A percentile compares a stretch with the other conserved stretches of the same genome.
Conservation (phyloP, 2,329 filamentous ascomycete genomes). For the Fusarium burgessii region DNA sequence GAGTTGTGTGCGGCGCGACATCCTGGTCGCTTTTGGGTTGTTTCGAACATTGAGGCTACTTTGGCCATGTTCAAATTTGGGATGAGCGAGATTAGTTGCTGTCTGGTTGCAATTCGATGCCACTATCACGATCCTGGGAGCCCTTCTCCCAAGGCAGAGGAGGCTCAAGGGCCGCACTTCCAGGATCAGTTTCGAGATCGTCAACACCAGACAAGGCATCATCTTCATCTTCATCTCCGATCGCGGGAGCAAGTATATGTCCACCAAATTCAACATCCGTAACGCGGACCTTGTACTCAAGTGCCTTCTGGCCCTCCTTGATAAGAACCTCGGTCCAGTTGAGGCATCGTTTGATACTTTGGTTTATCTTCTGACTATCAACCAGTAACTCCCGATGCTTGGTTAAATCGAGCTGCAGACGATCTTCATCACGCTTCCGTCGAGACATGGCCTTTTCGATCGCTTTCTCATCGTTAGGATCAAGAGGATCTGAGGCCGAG, state of each 20-base stretch:
- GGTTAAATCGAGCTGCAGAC: constrained; percentile 84
- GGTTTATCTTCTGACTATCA: constrained; percentile 95
- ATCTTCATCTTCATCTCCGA: constrained; percentile 64
- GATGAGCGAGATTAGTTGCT: constrained; percentile 43
- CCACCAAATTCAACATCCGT: constrained; percentile 87
- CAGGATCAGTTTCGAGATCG: constrained; percentile 36
- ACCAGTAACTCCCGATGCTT: constrained; percentile 90
- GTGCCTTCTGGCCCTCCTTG: constrained; percentile 85
- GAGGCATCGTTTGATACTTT: constrained; percentile 89
- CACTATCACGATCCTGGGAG: constrained; percentile 64
- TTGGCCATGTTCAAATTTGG: neutral
- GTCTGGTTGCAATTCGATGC: constrained; percentile 61
- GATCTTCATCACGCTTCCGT: constrained; percentile 81
- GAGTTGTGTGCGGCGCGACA: constrained; percentile 20
- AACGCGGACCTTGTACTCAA: constrained; percentile 83
- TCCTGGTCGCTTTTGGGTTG: constrained; percentile 19
- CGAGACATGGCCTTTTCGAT: constrained; percentile 53
- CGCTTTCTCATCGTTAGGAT: constrained; percentile 50
- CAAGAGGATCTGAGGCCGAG: constrained; percentile 52
- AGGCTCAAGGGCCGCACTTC: constrained; percentile 40
- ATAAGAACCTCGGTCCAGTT: constrained; percentile 93
- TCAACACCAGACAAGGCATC: constrained; percentile 33
- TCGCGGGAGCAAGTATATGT: constrained; percentile 75
- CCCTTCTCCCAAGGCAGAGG: constrained; percentile 53
- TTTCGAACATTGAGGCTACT: neutral